phyloP scores from a whole-genome alignment of 2,329 filamentous ascomycete species.

The Sclerotiophoma versabilis region DNA sequence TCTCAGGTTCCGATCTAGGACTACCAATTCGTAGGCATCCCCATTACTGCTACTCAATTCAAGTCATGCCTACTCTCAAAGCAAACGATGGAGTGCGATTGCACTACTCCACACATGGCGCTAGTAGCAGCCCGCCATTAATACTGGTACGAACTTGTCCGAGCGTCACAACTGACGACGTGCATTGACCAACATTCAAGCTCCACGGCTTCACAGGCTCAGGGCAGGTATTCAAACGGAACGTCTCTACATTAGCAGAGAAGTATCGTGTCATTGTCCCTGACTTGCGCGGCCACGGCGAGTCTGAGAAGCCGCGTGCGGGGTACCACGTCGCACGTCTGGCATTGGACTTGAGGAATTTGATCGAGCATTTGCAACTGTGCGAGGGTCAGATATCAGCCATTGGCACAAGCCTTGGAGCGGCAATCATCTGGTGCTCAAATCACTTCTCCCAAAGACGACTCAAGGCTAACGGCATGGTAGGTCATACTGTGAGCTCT shows the following conservation, averaged over 20 bases:
- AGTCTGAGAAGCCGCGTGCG: slow-evolving; percentile 30
- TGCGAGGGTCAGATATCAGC: slow-evolving; percentile 14
- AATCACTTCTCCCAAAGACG: not conserved
- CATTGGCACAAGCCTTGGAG: slow-evolving; percentile 32
- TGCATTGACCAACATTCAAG: slow-evolving; percentile 13
- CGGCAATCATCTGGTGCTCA: slow-evolving; percentile 30
- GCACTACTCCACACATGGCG: slow-evolving; percentile 23
- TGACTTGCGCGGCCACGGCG: slow-evolving; percentile 37
- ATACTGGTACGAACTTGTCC: slow-evolving; percentile 19
- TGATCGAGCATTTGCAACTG: slow-evolving; percentile 30
- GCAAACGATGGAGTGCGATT: slow-evolving; percentile 27
- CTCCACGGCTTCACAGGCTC: slow-evolving; percentile 40
- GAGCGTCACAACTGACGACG: not conserved
- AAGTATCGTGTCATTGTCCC: slow-evolving; percentile 24
- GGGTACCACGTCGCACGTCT: slow-evolving; percentile 40
- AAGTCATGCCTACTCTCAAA: slow-evolving; percentile 21
- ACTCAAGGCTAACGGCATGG: not conserved
- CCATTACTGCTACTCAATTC: too few relatives aligned
- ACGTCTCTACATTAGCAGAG: slow-evolving; percentile 17
- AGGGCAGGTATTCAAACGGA: slow-evolving; percentile 28
- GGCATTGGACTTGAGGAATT: slow-evolving; percentile 34
- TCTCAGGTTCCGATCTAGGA: too few relatives aligned
- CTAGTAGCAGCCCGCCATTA: slow-evolving; percentile 9
- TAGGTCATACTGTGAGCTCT: slow-evolving; percentile 38
- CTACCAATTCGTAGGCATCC: too few relatives aligned